Evolutionary conservation across 208 protist genomes (phyloP), one percentile per base, ranked within the genome.

Genomic region (Wallacemonas sp.): DNA sequence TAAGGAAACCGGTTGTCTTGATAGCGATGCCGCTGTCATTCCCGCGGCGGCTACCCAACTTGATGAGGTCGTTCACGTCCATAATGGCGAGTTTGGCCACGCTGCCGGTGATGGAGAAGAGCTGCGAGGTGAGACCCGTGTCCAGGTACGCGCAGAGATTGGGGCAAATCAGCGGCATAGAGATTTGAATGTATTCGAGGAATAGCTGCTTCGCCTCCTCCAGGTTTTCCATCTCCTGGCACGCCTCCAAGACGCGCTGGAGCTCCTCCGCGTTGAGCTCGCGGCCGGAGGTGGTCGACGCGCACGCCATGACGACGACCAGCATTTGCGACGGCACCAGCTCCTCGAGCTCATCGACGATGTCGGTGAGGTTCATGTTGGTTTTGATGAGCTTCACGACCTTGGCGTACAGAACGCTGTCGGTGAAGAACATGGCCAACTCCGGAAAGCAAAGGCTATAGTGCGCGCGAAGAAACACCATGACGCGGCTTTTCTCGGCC

Each of bases 171-270:
- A 94, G 79, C 11, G 86, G 83, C 91, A 98, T 98, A n/a, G 85
- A 87, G 46, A 79, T 75, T 73, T 96, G 89, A 36, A 97, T 93
- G 74, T 97, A 96, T 69, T 97, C 91, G 5, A 98, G 81, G 67
- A 98, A 93, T 2, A 84, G 91, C 67, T 96, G 91, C 67, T 97
- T 97, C 3, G 88, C 88, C 72, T 91, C 82, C 65, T 98, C 92
- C 22, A 98, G 81, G 50, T 86, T 92, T 46, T 94, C 85, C 67
- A 98, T 85, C 77, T 96, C 91, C 50, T 94, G 82, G 61, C 89
- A 95, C 39, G 92, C 92, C 49, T 94, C 86, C 14, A 84, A 29
- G 7, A 95, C 77, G 22, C 77, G 76, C 18, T 79, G 70, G 45
- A 91, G 57, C 73, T 95, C 87, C 49, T 86, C 82, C 1, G 61